Conservation (phyloP, 306 rosid species). For the Quercus engelmannii region DNA sequence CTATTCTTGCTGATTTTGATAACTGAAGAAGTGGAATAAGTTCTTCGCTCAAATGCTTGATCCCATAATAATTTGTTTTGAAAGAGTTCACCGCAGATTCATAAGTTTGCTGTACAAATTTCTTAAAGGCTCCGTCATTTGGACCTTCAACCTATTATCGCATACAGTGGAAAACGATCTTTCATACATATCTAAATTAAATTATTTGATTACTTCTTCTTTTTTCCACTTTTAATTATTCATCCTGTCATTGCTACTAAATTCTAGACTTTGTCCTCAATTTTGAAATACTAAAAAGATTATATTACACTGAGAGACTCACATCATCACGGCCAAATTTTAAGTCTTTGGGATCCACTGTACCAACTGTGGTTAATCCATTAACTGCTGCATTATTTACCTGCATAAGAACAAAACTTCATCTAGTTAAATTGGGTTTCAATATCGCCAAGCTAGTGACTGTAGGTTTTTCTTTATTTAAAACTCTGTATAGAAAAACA, state of each 20-base stretch:
- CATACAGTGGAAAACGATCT: too few relatives aligned
- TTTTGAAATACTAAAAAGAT: not conserved
- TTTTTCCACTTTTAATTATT: too few relatives aligned
- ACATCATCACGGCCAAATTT: not conserved
- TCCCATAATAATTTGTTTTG: conserved; percentile 2
- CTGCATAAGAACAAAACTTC: not conserved
- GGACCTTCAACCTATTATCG: too few relatives aligned
- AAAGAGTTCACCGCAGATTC: not conserved
- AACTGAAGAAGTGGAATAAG: not conserved
- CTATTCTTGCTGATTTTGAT: not conserved
- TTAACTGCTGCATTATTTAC: not conserved
- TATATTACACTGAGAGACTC: not conserved
- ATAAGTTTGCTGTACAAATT: not conserved
- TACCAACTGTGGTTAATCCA: not conserved
- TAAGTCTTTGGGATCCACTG: not conserved
- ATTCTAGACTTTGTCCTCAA: not conserved
- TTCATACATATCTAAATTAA: not conserved
- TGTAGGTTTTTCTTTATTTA: too few relatives aligned
- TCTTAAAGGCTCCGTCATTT: too few relatives aligned
- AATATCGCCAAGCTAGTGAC: too few relatives aligned
- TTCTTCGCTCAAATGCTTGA: not conserved
- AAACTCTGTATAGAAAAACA: too few relatives aligned
- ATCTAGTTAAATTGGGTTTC: too few relatives aligned
- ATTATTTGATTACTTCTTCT: too few relatives aligned
- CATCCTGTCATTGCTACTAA: not conserved